Base-by-base conservation (phyloP, 2,329 filamentous ascomycete genomes). In the Epichloe hybrida region DNA sequence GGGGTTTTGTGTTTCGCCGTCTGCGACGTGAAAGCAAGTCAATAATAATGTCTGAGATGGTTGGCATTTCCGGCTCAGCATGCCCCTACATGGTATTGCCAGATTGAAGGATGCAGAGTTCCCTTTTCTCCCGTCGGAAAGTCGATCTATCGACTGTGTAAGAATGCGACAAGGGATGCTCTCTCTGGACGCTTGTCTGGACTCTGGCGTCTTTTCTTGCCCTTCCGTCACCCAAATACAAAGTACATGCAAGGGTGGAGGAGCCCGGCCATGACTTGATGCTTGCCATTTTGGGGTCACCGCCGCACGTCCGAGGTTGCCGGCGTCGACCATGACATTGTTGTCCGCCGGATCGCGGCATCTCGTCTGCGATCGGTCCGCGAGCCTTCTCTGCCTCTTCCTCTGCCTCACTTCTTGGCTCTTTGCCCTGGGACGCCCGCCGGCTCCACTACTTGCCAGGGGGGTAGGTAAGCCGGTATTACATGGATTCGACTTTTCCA, bases 321-420 rank as follows among this genome's bases (percentile, higher is more conserved):
- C 40, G 40, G 31, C 34, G 34, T 15, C 17, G 17, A 17, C 11
- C 21, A 40, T 50, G 48, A 50, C 48, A 50, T 50, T 35, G 48
- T 50, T 23, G 31, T 31, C 48, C 39, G 46, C 48, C 39, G 46
- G 37, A 39, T 42, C 31, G 39, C 48, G 48, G 48, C 48, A 49
- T 39, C 39, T 46, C 17, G 17, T n/a, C 39, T 49, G 23, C 39
- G 47, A 49, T 49, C 47, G 47, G 47, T 42, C 39, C 38, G 23
- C 47, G 27, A 36, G 47, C 34, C 46, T 27, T n/a, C 47, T 20
- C 21, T 27, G 39, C 47, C 15, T 17, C 23, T 23, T 48, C 7
- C 13, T 15, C 15, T 15, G 34, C 27, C 35, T 12, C 21, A n/a
- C 46, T 39, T 47, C 40, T 44, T 44, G 42, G 42, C 42, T 23